Percentiles rank a stretch among this genome's conserved stretches.
phyloP scores from a whole-genome alignment of 176 grass and related monocot genomes.

The Oryza glaberrima region DNA sequence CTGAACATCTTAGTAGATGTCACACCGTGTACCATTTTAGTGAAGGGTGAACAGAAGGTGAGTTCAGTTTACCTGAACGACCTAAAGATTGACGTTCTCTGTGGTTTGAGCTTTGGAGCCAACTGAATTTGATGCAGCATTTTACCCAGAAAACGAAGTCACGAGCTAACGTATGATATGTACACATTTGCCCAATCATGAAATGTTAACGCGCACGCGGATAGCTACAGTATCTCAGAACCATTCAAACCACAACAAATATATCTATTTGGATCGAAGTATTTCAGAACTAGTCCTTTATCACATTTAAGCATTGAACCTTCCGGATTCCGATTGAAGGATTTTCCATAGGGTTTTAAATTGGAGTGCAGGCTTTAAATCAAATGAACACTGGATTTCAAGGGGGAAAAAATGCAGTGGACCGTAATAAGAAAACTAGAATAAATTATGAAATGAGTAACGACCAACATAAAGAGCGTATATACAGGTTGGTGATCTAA shows the following conservation, averaged over 20 bases:
- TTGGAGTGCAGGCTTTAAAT: too few species aligned
- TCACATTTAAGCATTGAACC: background rate
- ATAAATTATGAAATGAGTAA: background rate
- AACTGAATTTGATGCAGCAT: background rate
- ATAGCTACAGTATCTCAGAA: background rate
- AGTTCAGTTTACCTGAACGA: constrained; percentile 5
- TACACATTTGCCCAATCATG: too few species aligned
- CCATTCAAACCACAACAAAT: background rate
- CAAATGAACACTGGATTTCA: background rate
- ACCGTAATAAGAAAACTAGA: background rate
- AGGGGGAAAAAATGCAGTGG: background rate
- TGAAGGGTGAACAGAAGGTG: constrained; percentile 33
- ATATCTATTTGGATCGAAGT: too few species aligned
- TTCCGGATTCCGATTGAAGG: background rate
- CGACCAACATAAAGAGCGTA: background rate
- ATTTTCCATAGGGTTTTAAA: background rate
- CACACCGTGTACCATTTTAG: constrained; percentile 39
- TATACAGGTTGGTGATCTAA: background rate
- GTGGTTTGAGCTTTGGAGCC: background rate
- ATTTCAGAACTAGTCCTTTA: too few species aligned
- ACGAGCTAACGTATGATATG: background rate
- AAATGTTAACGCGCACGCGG: background rate
- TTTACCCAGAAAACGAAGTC: background rate
- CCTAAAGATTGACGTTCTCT: constrained; percentile 1
- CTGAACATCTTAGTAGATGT: constrained; percentile 31